Base-by-base conservation (phyloP, 2,329 filamentous ascomycete genomes). In the Aspergillus sp. region DNA sequence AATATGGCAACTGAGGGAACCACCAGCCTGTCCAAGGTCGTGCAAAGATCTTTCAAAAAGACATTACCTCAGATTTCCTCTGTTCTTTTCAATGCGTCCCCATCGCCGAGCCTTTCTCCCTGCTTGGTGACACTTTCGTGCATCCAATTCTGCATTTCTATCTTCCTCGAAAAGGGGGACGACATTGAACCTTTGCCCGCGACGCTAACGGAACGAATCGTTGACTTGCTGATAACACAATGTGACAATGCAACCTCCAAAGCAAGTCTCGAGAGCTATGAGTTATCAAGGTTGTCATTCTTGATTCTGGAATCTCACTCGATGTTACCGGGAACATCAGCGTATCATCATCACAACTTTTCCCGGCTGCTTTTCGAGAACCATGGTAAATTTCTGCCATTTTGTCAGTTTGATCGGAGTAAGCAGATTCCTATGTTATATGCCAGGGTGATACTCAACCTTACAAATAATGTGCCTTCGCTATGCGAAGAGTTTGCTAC, bases 391-490 rank as follows among this genome's bases (percentile, higher is more conserved):
- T 47, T 78, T 77, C 59, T 83, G 76, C 58, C 58, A 11, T 55
- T 66, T 21, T 64, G 65, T 27, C 57, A 59, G 10, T 42, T 59
- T 52, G 49, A 62, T 21, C 66, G 58, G 30, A 63, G 58, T 54
- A 65, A 67, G 21, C 68, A 71, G 55, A 68, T 76, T 27, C 65
- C 75, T 51, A 69, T 72, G 8, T 71, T 77, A 19, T 77, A 86
- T 27, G 79, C 94, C 50, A 87, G 90, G 59, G 82, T 97, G 3
- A 88, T 91, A 38, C 84, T 96, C 64, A 96, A 96, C 69, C 83
- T 93, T 53, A 95, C 92, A 8, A 96, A 96, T 78, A 91, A 92
- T 67, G 90, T 90, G 62, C 77, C 84, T 0, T 80, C 81, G 13
- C 87, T 91, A 11, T 92, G 90, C 42, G 83, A 86, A 30, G 79